Percentiles rank a stretch among this genome's conserved stretches.
These are phyloP conservation scores for Silene conica DNA, from an alignment of 148 eudicot species.

Conservation along the genomic window DNA sequence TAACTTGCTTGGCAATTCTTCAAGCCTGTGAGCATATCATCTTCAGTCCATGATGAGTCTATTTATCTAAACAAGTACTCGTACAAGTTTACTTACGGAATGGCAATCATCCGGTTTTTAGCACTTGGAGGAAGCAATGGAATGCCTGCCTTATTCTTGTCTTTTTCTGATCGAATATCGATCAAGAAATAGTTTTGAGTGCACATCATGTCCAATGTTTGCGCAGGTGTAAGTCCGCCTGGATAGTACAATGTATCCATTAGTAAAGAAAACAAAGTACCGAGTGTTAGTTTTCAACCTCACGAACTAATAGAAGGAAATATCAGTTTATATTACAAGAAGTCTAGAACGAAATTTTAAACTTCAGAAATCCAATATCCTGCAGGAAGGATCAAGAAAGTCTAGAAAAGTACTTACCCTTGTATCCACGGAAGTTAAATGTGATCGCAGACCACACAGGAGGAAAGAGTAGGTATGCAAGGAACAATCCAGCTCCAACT, in stretches of 20 bases:
- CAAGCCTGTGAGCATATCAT: slow-evolving; percentile 82
- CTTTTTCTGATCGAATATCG: slow-evolving; percentile 91
- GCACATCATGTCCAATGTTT: slow-evolving; percentile 72
- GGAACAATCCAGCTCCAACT: slow-evolving; percentile 61
- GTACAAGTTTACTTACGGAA: slow-evolving; percentile 60
- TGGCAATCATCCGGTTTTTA: slow-evolving; percentile 63
- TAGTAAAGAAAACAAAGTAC: background rate
- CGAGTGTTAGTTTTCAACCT: too few species aligned
- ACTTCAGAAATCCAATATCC: background rate
- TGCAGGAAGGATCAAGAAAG: background rate
- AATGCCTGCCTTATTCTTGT: slow-evolving; percentile 84
- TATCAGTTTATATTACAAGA: background rate
- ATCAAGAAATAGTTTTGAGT: slow-evolving; percentile 61
- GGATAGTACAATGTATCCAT: slow-evolving; percentile 9
- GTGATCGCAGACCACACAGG: slow-evolving; percentile 65
- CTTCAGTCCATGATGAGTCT: too few species aligned
- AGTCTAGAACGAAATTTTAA: background rate
- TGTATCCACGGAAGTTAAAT: slow-evolving; percentile 80
- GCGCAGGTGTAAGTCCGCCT: slow-evolving; percentile 89
- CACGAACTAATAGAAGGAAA: too few species aligned
- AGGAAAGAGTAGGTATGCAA: slow-evolving; percentile 72
- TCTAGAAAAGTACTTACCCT: slow-evolving; percentile 43
- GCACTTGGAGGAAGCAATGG: slow-evolving; percentile 91
- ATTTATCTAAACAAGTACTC: too few species aligned
- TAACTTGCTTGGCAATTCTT: slow-evolving; percentile 78